Percentiles rank a stretch among this genome's conserved stretches.
Evolutionary conservation across 371 early-diverging fungal genomes (phyloP).

Genomic region (Thermomucor indicae-seudaticae): DNA sequence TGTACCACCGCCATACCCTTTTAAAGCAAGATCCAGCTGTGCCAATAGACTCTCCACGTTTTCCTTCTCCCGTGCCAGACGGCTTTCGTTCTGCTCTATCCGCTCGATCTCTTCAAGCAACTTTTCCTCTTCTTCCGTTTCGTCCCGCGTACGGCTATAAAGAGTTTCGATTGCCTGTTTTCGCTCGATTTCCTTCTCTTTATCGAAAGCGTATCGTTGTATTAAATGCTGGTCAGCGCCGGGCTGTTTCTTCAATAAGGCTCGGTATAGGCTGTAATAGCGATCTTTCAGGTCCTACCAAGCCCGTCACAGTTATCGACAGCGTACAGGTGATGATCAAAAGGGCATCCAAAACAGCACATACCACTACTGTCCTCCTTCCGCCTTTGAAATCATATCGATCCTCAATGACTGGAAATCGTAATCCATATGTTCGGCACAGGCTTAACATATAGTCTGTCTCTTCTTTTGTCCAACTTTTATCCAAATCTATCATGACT

Average conservation of each 20-base stretch:
- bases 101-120: conserved; percentile 71
- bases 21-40: conserved; percentile 37
- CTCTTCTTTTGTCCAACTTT: conserved; percentile 83
- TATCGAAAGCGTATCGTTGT: conserved; percentile 51
- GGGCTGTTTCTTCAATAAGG: conserved; percentile 40
- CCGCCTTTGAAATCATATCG: conserved; percentile 57
- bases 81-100: conserved; percentile 73
- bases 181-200: conserved; percentile 69
- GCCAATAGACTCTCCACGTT: conserved; percentile 52
- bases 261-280: conserved; percentile 63
- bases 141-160: conserved; percentile 68
- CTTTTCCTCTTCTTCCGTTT: conserved; percentile 84
- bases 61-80: conserved; percentile 72
- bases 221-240: conserved; percentile 24
- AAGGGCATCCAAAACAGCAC: background rate
- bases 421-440: conserved; percentile 71
- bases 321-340: background rate
- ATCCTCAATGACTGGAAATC: conserved; percentile 84
- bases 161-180: conserved; percentile 73
- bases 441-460: conserved; percentile 80
- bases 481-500: conserved; percentile 25
- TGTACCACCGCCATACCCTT: conserved; percentile 18
- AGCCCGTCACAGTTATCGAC: background rate
- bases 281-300: conserved; percentile 77
- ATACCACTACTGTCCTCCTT: conserved; percentile 29